phyloP scores from a whole-genome alignment of 164 flowering plant species.

The Brasenia schreberi region DNA sequence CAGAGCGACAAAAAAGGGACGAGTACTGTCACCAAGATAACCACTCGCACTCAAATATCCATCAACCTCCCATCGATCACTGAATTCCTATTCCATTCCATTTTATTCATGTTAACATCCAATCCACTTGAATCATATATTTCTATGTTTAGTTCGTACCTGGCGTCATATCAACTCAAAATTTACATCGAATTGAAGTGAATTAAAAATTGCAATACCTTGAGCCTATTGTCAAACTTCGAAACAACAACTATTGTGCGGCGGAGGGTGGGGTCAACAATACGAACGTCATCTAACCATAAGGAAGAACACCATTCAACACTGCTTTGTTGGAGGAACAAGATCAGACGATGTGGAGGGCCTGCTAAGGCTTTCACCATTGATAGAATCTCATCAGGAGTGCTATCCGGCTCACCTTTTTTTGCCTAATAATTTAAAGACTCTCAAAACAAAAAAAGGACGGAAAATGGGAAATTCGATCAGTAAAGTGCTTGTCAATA shows the following conservation, averaged over 20 bases:
- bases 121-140: background rate
- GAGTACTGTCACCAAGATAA: constrained; percentile 78
- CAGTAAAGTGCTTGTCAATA: background rate
- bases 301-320: constrained; percentile 98
- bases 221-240: constrained; percentile 92
- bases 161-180: background rate
- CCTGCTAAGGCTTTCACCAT: constrained; percentile 94
- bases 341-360: constrained; percentile 88
- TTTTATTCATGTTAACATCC: background rate
- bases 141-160: background rate
- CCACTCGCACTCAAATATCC: constrained; percentile 93
- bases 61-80: constrained; percentile 95
- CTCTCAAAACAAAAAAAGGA: background rate
- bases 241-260: constrained; percentile 88
- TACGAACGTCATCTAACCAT: constrained; percentile 91
- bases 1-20: constrained; percentile 84
- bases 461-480: too few relatives aligned
- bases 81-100: constrained; percentile 58
- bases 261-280: constrained; percentile 70
- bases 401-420: constrained; percentile 92
- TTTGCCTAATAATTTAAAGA: constrained; percentile 39
- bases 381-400: constrained; percentile 85
- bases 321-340: constrained; percentile 98
- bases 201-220: constrained; percentile 34
- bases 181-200: background rate